Evolutionary conservation across 1,139 yeast species (phyloP).

Genomic region (Sugiyamaella neomexicana): DNA sequence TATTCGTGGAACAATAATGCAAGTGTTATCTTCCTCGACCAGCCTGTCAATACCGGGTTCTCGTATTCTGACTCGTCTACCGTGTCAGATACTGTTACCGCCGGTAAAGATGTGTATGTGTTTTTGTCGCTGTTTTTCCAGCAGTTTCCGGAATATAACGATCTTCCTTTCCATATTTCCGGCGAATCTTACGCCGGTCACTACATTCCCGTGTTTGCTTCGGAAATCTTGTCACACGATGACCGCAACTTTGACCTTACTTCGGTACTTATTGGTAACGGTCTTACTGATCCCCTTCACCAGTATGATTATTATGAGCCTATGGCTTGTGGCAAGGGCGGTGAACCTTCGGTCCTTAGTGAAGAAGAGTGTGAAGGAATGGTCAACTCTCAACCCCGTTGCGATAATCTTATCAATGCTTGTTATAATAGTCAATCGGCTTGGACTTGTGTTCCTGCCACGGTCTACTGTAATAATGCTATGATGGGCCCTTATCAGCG

Average conservation of each 20-base stretch:
- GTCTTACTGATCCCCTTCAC: constrained; percentile 71
- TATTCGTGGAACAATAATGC: constrained; percentile 72
- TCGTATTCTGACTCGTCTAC: constrained; percentile 59
- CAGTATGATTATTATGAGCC: constrained; percentile 73
- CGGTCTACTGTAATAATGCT: constrained; percentile 71
- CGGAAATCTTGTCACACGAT: constrained; percentile 62
- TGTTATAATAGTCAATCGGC: constrained; percentile 60
- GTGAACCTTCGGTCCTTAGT: constrained; percentile 62
- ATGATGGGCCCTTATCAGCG: constrained; percentile 54
- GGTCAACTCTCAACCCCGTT: constrained; percentile 55
- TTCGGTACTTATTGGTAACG: constrained; percentile 80
- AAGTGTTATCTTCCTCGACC: constrained; percentile 67
- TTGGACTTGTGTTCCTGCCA: constrained; percentile 56
- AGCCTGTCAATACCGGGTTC: constrained; percentile 76
- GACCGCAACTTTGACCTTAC: constrained; percentile 66
- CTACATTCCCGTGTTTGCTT: constrained; percentile 77
- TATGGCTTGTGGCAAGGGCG: constrained; percentile 85
- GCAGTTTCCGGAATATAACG: constrained; percentile 63
- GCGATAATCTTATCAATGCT: constrained; percentile 52
- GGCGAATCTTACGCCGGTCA: constrained; percentile 92
- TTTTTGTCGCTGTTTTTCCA: constrained; percentile 76
- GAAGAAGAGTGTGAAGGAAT: constrained; percentile 62
- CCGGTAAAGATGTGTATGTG: constrained; percentile 76
- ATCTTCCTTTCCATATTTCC: constrained; percentile 69
- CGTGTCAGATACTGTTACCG: constrained; percentile 63